phyloP scores from a whole-genome alignment of 2,329 filamentous ascomycete species.

The Purpureocillium lavendulum region DNA sequence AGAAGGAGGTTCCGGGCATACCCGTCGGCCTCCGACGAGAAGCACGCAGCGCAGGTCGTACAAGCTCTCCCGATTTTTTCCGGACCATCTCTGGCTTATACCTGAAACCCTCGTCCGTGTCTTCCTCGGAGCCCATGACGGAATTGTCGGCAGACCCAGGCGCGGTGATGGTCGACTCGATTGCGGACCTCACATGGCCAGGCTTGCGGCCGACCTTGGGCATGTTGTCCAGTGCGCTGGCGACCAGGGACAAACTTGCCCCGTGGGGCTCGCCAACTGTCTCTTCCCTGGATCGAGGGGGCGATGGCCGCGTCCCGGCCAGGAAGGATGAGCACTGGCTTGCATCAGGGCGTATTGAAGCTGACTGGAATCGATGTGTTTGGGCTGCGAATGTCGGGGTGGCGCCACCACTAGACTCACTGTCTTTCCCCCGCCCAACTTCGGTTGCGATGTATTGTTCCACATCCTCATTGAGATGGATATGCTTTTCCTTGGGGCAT shows the following conservation, averaged over 20 bases:
- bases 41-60: conserved; percentile 80
- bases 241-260: conserved; percentile 40
- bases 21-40: conserved; percentile 81
- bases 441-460: too few species aligned
- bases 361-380: too few species aligned
- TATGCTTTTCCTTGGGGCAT: too few species aligned
- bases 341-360: conserved; percentile 44
- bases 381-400: too few species aligned
- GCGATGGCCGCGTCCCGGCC: conserved; percentile 37
- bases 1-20: conserved; percentile 95
- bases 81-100: conserved; percentile 86
- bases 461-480: too few species aligned
- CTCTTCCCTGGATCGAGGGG: conserved; percentile 43
- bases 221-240: conserved; percentile 33
- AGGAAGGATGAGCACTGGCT: conserved; percentile 53
- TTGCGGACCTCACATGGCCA: conserved; percentile 44
- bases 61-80: conserved; percentile 96
- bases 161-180: conserved; percentile 42
- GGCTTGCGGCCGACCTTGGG: conserved; percentile 30
- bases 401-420: too few species aligned
- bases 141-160: conserved; percentile 41
- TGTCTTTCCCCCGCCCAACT: too few species aligned
- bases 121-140: conserved; percentile 49
- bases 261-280: background rate
- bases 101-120: conserved; percentile 48